Base-by-base conservation (phyloP, 805 yeast genomes). In the Myxozyma udenii region DNA sequence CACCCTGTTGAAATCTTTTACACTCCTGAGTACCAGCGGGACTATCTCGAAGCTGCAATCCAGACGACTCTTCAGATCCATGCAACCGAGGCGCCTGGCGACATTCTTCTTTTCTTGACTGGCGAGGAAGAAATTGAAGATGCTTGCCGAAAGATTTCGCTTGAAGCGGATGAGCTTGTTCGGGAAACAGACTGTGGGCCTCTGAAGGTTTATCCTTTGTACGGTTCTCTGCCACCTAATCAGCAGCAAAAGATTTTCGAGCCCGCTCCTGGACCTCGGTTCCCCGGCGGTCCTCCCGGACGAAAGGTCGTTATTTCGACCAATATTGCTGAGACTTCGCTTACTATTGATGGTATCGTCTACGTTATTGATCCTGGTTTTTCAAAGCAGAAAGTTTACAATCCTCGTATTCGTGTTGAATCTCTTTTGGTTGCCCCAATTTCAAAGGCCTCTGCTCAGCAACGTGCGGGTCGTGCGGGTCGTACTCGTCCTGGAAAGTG, bases 391-490 rank as follows among this genome's bases (percentile, higher is more conserved):
- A 91, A 93, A 64, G 96, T 90, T 51, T 91, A 89, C 72, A 93
- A 91, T 67, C 98, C 98, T 45, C 79, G 97, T 69, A 87, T 91
- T 52, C 79, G 98, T 69, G 97, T 91, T 26, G 97, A 91, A 70
- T 88, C 97, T 0, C 75, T 91, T 61, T 76, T 91, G 47, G 98
- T 93, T 3, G 87, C 96, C 6, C 98, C 98, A 33, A 90, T 93
- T 57, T 90, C 98, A 9, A 90, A 89, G 71, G 98, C 98, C 0
- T 84, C 95, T 43, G 96, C 98, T 1, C 96, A 91, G 71, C 98
- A 91, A 71, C 81, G 98, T 71, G 98, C 98, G 32, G 98, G 98
- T 79, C 87, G 98, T 79, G 98, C 98, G 50, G 98, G 98, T 74
- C 91, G 98, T 80, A 91, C 97, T 4, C 81, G 96, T 65, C 96